Base-by-base conservation (phyloP, 768 basidiomycete genomes). In the Tulasnella calospora region DNA sequence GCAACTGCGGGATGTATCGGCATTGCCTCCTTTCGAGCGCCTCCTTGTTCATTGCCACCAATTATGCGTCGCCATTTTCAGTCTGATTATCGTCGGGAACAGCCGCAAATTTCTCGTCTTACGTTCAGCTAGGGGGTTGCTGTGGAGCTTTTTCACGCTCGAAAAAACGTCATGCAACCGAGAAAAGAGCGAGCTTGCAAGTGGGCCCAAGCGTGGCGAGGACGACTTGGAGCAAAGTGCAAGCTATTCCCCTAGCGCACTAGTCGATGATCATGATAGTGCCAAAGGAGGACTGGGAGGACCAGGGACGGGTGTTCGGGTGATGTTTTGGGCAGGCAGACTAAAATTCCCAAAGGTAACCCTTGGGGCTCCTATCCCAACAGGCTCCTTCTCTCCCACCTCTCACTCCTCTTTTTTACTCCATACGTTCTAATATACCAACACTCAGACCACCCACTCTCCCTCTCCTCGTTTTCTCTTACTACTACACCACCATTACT, bases 341-440 rank as follows among this genome's bases (percentile, higher is more conserved):
- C n/a, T 27, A 61, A 61, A 57, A 30, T 61, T 61, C 57, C 57
- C 57, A 61, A 61, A 23, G n/a, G 23, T 9, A 27, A 61, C 57
- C 57, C 57, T 61, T 61, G 27, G 12, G 7, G 57, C 57, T 61
- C 57, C 57, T 61, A 61, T 61, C 30, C 57, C 57, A n/a, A 61
- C 46, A 30, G n/a, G 30, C n/a, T 30, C n/a, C 51, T 21, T 27
- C 57, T 61, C 30, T 61, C 23, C 57, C 23, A n/a, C 57, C 57
- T 61, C 57, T 23, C 57, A 61, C 57, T 61, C 57, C 57, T 61
- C 57, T 61, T 61, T 61, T 47, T 61, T 61, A 61, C 57, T 61
- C 57, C 57, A 61, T 61, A 61, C 57, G 57, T 61, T 61, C 57
- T 61, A 61, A 61, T 61, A 61, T 61, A 61, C 57, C 57, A 61